Conservation (phyloP, 1,139 yeast species). For the Kodamaea sp. region DNA sequence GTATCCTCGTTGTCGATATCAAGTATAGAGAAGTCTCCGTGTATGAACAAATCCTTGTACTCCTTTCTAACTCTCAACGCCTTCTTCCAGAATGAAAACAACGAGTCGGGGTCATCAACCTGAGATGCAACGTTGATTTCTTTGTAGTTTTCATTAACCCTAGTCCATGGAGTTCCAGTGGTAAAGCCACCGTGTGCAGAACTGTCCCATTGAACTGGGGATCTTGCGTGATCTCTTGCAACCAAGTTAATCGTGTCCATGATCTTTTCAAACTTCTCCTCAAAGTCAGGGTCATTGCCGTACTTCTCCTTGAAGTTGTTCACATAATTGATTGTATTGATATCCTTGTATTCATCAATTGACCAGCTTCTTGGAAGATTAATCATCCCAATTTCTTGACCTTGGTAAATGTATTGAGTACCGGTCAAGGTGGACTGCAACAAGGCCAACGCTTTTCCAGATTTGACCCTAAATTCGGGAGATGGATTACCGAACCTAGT, state of each 20-base stretch:
- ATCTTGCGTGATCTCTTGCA: conserved; percentile 25
- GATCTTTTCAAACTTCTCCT: conserved; percentile 12
- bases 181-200: conserved; percentile 22
- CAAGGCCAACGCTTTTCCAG: conserved; percentile 24
- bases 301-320: conserved; percentile 14
- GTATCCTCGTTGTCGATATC: conserved; percentile 18
- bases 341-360: conserved; percentile 22
- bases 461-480: conserved; percentile 17
- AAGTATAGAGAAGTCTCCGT: conserved; percentile 20
- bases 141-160: conserved; percentile 22
- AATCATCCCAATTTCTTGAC: conserved; percentile 27
- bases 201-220: conserved; percentile 27
- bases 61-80: conserved; percentile 19
- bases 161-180: conserved; percentile 26
- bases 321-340: conserved; percentile 23
- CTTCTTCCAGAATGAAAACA: conserved; percentile 22
- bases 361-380: conserved; percentile 23
- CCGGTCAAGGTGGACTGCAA: conserved; percentile 23
- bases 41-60: conserved; percentile 19
- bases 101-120: conserved; percentile 21
- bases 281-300: conserved; percentile 14
- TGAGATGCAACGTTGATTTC: conserved; percentile 23
- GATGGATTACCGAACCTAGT: conserved; percentile 23
- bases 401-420: conserved; percentile 25
- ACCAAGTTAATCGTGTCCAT: conserved; percentile 20